Conservation (phyloP, 225 moss, liverwort and hornwort genomes). For the Climacium dendroides region DNA sequence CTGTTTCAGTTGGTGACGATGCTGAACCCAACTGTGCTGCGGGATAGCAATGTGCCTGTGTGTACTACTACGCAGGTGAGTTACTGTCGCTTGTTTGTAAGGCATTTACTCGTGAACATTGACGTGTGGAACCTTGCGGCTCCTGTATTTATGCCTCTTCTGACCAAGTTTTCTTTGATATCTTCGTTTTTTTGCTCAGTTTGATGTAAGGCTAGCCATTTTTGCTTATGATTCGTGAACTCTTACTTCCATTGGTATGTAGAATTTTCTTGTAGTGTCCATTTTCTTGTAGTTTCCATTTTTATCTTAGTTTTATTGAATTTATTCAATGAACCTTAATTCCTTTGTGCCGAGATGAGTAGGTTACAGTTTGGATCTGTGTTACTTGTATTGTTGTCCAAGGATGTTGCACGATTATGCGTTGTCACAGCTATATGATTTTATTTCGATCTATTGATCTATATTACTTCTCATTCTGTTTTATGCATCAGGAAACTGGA, state of each 20-base stretch:
- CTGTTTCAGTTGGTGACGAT: constrained; percentile 86
- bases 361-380: neutral
- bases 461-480: neutral
- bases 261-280: neutral
- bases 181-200: neutral
- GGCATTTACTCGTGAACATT: neutral
- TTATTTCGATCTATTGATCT: neutral
- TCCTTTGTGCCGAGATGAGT: neutral
- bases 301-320: too few species aligned
- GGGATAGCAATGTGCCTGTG: constrained; percentile 68
- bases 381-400: neutral
- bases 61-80: constrained; percentile 81
- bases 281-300: neutral
- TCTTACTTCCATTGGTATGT: neutral
- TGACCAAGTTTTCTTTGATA: neutral
- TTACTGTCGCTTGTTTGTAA: neutral
- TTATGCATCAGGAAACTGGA: constrained; percentile 59
- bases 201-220: neutral
- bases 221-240: neutral
- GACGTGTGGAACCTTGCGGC: neutral
- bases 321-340: neutral
- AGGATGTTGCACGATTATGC: neutral
- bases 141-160: neutral
- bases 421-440: neutral
- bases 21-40: constrained; percentile 73